A percentile compares a stretch with the other conserved stretches of the same genome.
Evolutionary conservation across 108 stramenopile genomes (phyloP).

Genomic region (Fistulifera pelliculosa): DNA sequence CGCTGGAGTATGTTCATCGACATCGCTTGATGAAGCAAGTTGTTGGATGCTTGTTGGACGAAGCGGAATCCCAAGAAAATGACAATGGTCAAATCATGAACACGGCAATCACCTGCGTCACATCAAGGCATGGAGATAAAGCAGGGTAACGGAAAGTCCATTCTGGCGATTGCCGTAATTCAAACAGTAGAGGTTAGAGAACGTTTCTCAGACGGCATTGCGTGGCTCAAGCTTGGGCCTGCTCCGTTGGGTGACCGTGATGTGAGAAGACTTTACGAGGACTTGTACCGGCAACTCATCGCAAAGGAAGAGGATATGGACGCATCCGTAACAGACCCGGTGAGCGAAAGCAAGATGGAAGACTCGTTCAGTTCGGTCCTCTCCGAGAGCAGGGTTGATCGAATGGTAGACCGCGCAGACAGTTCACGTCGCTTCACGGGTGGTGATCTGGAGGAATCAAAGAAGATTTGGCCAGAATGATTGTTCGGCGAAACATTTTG

Average conservation of each 20-base stretch:
- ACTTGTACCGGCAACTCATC: conserved; percentile 68
- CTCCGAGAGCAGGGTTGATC: conserved; percentile 24
- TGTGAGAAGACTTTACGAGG: conserved; percentile 75
- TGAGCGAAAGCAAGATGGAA: conserved; percentile 7
- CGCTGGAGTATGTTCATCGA: conserved; percentile 78
- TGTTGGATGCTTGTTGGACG: conserved; percentile 71
- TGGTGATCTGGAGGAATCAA: conserved; percentile 80
- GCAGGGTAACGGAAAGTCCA: conserved; percentile 86
- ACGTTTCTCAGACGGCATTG: conserved; percentile 83
- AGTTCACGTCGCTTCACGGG: conserved; percentile 67
- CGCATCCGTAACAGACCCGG: conserved; percentile 20
- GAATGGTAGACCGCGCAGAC: conserved; percentile 38
- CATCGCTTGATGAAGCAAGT: conserved; percentile 86
- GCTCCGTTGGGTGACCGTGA: conserved; percentile 66
- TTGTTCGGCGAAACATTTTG: conserved; percentile 50
- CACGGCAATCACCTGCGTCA: conserved; percentile 70
- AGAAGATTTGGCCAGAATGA: conserved; percentile 59
- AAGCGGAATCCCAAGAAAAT: conserved; percentile 45
- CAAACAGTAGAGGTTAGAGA: conserved; percentile 82
- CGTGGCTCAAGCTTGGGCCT: conserved; percentile 75
- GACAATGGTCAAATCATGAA: conserved; percentile 42
- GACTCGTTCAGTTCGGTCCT: conserved; percentile 19
- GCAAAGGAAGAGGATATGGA: conserved; percentile 47
- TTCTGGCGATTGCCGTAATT: conserved; percentile 78
- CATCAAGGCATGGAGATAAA: conserved; percentile 81